A percentile compares a stretch with the other conserved stretches of the same genome.
Evolutionary conservation across 129 eudicot genomes (phyloP).

Genomic region (Escallonia herrerae): DNA sequence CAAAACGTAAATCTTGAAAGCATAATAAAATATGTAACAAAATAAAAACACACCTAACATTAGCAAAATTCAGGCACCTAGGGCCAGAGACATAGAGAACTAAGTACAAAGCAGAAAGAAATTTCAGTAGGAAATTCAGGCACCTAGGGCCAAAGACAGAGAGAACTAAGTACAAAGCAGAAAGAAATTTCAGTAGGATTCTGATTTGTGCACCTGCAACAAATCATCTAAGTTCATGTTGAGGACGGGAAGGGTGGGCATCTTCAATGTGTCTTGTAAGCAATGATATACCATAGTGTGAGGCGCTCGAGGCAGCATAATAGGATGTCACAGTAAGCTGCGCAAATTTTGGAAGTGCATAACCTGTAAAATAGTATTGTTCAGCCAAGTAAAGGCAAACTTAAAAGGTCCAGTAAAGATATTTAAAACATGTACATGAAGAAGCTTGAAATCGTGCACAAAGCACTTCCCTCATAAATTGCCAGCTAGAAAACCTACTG

Average conservation of each 20-base stretch:
- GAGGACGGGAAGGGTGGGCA: constrained; percentile 39
- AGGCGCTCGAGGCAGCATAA: constrained; percentile 87
- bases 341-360: constrained; percentile 71
- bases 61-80: not conserved
- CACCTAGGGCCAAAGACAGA: not conserved
- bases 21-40: not conserved
- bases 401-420: no score
- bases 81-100: no score
- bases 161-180: constrained; percentile 9
- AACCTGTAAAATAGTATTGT: constrained; percentile 34
- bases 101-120: no score
- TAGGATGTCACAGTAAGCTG: constrained; percentile 75
- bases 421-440: no score
- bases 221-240: constrained; percentile 38
- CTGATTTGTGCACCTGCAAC: constrained; percentile 19
- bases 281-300: constrained; percentile 71
- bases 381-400: no score
- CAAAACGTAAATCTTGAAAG: no score
- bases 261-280: constrained; percentile 80
- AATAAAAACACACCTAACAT: not conserved
- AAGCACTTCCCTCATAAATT: no score
- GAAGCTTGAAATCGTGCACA: no score
- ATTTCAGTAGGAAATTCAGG: no score
- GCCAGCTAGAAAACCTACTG: no score
- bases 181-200: constrained; percentile 4